Percentiles rank a stretch among this genome's conserved stretches.
Evolutionary conservation across 176 grass and related monocot species (phyloP).

Genomic region (Luzula sylvatica): DNA sequence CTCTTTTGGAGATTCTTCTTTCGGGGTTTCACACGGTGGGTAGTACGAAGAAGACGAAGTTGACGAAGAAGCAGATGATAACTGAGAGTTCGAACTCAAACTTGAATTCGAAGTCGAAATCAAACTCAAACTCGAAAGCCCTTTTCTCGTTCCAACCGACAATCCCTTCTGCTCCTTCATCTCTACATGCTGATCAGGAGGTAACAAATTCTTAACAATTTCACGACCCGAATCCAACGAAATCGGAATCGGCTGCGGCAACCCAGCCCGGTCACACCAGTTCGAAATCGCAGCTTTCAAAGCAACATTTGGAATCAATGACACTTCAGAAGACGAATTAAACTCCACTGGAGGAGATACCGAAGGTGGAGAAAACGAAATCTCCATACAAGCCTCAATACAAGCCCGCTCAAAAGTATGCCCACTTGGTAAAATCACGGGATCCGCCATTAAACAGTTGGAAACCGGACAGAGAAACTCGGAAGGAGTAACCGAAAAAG

Average conservation of each 20-base stretch:
- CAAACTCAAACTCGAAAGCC: not conserved
- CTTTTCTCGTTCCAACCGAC: conserved; percentile 2
- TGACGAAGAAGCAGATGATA: conserved; percentile 8
- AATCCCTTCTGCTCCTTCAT: conserved; percentile 3
- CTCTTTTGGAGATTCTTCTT: not conserved
- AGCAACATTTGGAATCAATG: conserved; percentile 32
- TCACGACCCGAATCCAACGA: conserved; percentile 10
- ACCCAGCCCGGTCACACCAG: conserved; percentile 32
- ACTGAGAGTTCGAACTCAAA: conserved; percentile 11
- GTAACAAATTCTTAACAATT: conserved; percentile 16
- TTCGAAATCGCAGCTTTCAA: conserved; percentile 29
- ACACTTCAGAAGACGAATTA: conserved; percentile 9
- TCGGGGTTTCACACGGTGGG: conserved; percentile 10
- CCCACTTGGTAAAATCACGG: conserved; percentile 31
- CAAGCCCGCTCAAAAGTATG: conserved; percentile 45
- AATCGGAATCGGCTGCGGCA: conserved; percentile 21
- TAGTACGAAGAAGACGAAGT: conserved; percentile 6
- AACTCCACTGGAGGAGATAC: conserved; percentile 10
- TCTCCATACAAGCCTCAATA: conserved; percentile 29
- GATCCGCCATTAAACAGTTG: conserved; percentile 39
- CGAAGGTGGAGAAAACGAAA: conserved; percentile 23
- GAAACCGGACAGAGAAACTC: conserved; percentile 41
- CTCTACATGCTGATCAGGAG: not conserved
- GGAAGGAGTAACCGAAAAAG: not conserved
- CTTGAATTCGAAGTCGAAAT: conserved; percentile 10